Evolutionary conservation across 352 stramenopile genomes (phyloP).

Genomic region (Phytophthora litchii): DNA sequence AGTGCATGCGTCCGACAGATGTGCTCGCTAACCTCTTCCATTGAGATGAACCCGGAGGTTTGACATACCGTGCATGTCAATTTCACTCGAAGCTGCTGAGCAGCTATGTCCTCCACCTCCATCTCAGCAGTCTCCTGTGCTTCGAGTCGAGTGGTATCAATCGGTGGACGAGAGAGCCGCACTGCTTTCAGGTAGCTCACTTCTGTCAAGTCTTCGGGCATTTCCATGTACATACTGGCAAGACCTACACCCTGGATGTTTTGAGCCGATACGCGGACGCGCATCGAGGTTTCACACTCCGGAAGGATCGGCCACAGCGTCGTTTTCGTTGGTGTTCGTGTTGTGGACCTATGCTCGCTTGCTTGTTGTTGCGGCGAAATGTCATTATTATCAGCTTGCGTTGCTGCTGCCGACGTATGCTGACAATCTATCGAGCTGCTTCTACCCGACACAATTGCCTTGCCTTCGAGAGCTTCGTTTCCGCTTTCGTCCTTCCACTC

Average conservation of each 20-base stretch:
- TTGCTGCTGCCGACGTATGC: conserved; percentile 1
- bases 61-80: conserved; percentile 70
- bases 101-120: conserved; percentile 45
- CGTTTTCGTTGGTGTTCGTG: conserved; percentile 42
- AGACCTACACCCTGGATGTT: conserved; percentile 67
- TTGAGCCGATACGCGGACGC: conserved; percentile 60
- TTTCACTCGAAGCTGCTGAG: conserved; percentile 20
- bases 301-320: conserved; percentile 72
- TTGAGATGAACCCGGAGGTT: conserved; percentile 23
- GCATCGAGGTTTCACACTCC: conserved; percentile 47
- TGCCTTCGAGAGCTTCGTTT: conserved; percentile 28
- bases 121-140: conserved; percentile 43
- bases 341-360: not conserved
- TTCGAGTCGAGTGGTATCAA: conserved; percentile 56
- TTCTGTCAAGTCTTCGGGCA: conserved; percentile 57
- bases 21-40: conserved; percentile 56
- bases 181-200: conserved; percentile 65
- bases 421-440: conserved; percentile 21
- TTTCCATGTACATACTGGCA: conserved; percentile 57
- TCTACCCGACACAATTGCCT: conserved; percentile 19
- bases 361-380: not conserved
- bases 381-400: not conserved
- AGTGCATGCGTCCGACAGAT: conserved; percentile 60
- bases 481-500: conserved; percentile 72
- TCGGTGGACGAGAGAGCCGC: conserved; percentile 37